Percentiles rank a stretch among this genome's conserved stretches.
Conservation (phyloP, 495 filamentous ascomycete species). For the Neurospora tetraspora region DNA sequence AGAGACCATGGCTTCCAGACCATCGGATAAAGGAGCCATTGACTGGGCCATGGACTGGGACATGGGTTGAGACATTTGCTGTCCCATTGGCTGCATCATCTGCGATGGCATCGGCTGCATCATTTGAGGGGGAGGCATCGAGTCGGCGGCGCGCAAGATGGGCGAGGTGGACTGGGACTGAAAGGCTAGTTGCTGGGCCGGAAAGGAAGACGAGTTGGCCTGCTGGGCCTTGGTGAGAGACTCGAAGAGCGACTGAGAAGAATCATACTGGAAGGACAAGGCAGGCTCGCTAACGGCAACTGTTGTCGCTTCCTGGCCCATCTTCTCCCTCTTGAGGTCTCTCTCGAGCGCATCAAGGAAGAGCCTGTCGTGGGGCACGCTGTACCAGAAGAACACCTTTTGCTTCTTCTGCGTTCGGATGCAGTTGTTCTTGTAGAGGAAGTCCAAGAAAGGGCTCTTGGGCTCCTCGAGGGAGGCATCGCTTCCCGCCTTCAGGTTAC, state of each 20-base stretch:
- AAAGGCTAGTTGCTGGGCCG: constrained; percentile 70
- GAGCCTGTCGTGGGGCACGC: constrained; percentile 92
- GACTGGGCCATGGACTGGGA: constrained; percentile 50
- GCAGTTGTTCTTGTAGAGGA: constrained; percentile 99
- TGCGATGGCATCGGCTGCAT: constrained; percentile 51
- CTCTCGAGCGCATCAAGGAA: constrained; percentile 96
- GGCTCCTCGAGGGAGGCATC: constrained; percentile 99
- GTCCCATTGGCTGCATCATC: constrained; percentile 67
- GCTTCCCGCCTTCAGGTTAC: constrained; percentile 95
- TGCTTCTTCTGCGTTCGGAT: constrained; percentile 99
- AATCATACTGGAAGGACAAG: constrained; percentile 97
- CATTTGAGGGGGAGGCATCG: constrained; percentile 60
- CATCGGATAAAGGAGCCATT: constrained; percentile 73
- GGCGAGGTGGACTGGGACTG: constrained; percentile 69
- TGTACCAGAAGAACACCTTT: constrained; percentile 99
- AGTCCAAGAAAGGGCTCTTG: constrained; percentile 96
- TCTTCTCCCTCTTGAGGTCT: constrained; percentile 97
- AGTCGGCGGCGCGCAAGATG: constrained; percentile 77
- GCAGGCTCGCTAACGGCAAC: constrained; percentile 93
- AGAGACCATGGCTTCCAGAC: constrained; percentile 62
- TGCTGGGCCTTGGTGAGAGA: constrained; percentile 99
- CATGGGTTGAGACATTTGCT: constrained; percentile 74
- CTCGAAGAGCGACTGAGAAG: constrained; percentile 96
- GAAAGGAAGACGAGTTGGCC: constrained; percentile 93
- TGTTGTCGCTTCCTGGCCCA: constrained; percentile 95